Percentiles rank a stretch among this genome's conserved stretches.
These are phyloP conservation scores for Blastocystis sp. DNA, from an alignment of 352 stramenopile genomes.

Conservation along the genomic window DNA sequence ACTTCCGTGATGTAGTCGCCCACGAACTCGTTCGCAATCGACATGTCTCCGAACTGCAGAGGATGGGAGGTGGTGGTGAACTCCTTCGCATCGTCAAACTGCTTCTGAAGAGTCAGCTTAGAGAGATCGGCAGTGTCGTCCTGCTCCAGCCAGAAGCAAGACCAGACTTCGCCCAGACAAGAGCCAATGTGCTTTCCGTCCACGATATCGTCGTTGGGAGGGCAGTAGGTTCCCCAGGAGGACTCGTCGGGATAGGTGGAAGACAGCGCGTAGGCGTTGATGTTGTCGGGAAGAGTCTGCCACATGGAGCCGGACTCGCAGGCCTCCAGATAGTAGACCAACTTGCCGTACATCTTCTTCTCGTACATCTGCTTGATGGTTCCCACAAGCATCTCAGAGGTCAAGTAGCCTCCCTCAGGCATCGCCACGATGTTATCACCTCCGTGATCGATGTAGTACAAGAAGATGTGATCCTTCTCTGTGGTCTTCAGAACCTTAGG, in stretches of 20 bases:
- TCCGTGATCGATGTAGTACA: conserved; percentile 83
- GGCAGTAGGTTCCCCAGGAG: conserved; percentile 78
- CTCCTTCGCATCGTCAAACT: conserved; percentile 64
- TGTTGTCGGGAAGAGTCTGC: conserved; percentile 72
- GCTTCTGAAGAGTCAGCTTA: conserved; percentile 61
- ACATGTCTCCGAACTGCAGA: conserved; percentile 64
- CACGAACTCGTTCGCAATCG: conserved; percentile 61
- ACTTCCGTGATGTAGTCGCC: conserved; percentile 57
- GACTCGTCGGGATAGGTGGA: conserved; percentile 76
- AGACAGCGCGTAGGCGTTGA: conserved; percentile 80
- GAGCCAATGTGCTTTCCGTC: conserved; percentile 73
- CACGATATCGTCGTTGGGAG: conserved; percentile 66
- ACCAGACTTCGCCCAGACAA: conserved; percentile 68
- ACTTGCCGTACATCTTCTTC: conserved; percentile 74
- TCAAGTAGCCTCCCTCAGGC: conserved; percentile 72
- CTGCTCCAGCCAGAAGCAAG: conserved; percentile 63
- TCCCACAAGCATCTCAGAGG: conserved; percentile 69
- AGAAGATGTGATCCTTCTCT: conserved; percentile 75
- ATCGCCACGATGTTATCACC: conserved; percentile 76
- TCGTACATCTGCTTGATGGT: conserved; percentile 74
- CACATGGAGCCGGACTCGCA: conserved; percentile 85
- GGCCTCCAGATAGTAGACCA: conserved; percentile 70
- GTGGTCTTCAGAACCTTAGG: conserved; percentile 76
- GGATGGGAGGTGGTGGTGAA: conserved; percentile 63
- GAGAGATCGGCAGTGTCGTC: conserved; percentile 51